Evolutionary conservation across 1,284 basidiomycete genomes (phyloP).

Genomic region (Apiotrichum domesticum): DNA sequence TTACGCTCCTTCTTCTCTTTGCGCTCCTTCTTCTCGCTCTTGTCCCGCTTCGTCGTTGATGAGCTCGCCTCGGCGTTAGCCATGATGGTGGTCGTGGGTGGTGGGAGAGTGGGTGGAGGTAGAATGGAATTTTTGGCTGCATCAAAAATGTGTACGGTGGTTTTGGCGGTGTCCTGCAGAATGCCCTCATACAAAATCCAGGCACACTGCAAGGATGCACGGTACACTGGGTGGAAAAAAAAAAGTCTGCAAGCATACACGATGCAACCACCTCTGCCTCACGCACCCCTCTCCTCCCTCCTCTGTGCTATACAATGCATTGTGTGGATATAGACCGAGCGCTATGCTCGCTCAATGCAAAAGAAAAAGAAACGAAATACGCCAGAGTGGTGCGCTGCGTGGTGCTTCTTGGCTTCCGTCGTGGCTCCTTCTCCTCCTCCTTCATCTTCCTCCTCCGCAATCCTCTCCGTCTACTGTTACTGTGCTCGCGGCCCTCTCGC

Average conservation of each 20-base stretch:
- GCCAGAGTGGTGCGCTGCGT: neutral
- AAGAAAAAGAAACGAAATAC: neutral
- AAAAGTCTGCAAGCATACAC: too few species aligned
- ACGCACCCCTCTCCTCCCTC: neutral
- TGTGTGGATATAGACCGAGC: slow-evolving; percentile 3
- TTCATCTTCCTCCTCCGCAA: neutral
- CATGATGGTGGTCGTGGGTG: slow-evolving; percentile 6
- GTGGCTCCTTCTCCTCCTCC: neutral
- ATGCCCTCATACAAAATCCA: too few species aligned
- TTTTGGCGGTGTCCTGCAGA: too few species aligned
- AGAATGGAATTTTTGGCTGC: neutral
- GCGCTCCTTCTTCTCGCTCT: slow-evolving; percentile 19
- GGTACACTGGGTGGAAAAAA: too few species aligned
- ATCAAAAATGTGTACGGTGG: too few species aligned
- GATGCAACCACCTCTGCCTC: neutral
- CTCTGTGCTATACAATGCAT: slow-evolving; percentile 10
- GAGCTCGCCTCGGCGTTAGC: slow-evolving; percentile 24
- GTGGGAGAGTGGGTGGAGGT: neutral
- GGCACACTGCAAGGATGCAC: too few species aligned
- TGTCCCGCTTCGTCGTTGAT: slow-evolving; percentile 12
- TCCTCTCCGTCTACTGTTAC: too few species aligned
- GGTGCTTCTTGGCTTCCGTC: neutral
- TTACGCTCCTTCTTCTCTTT: slow-evolving; percentile 1
- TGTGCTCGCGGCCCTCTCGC: too few species aligned
- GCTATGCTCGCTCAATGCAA: slow-evolving; percentile 2